These are phyloP conservation scores for Linnemannia zychae DNA, from an alignment of 192 early-diverging fungal species.

Conservation along the genomic window DNA sequence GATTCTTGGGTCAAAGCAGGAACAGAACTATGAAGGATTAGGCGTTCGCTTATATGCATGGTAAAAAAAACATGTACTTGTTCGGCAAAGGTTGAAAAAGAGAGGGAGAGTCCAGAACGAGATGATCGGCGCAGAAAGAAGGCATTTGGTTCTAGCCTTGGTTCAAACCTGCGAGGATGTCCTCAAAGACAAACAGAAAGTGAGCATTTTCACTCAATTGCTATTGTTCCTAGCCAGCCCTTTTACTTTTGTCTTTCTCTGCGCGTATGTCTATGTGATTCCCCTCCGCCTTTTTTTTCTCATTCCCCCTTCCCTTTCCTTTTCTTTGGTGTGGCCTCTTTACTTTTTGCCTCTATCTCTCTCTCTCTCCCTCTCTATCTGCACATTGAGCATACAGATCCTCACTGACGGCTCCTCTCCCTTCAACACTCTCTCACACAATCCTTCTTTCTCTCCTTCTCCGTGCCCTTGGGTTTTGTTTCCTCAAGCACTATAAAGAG, in stretches of 20 bases:
- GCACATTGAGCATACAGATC: background rate
- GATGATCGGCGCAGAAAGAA: background rate
- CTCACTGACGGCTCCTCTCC: background rate
- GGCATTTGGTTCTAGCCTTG: background rate
- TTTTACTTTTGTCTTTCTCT: background rate
- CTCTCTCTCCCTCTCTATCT: no score
- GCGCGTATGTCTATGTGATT: background rate
- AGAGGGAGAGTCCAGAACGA: background rate
- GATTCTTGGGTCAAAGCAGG: background rate
- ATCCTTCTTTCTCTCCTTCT: background rate
- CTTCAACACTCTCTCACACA: background rate
- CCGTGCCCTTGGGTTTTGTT: background rate
- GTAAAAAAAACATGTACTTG: no score
- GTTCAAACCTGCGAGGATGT: background rate
- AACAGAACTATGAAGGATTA: background rate
- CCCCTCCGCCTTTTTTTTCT: background rate
- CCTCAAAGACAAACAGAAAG: background rate
- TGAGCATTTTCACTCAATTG: background rate
- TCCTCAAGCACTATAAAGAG: background rate
- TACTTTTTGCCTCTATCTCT: background rate
- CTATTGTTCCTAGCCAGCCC: background rate
- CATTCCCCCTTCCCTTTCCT: background rate
- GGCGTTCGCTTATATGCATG: background rate
- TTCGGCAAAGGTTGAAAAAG: background rate
- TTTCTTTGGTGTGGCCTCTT: background rate